phyloP scores from a whole-genome alignment of 306 rosid species.

The Boehmeria nivea region DNA sequence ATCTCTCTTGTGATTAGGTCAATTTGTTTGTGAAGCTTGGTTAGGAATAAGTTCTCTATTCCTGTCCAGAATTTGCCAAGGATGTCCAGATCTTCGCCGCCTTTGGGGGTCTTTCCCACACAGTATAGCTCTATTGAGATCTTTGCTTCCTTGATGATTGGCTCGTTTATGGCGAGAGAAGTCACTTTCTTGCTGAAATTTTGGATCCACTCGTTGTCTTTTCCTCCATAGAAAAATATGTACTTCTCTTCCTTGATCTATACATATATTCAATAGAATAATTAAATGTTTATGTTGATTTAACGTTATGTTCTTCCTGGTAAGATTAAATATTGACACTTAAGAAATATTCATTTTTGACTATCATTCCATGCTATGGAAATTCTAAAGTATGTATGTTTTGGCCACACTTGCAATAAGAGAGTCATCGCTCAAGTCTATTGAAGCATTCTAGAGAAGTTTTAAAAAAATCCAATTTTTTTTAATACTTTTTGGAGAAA shows the following conservation, averaged over 20 bases:
- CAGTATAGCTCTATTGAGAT: slow-evolving; percentile 33
- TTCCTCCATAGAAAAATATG: slow-evolving; percentile 64
- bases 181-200: slow-evolving; percentile 40
- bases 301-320: no score
- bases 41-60: slow-evolving; percentile 39
- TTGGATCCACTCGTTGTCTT: slow-evolving; percentile 47
- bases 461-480: no score
- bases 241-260: slow-evolving; percentile 46
- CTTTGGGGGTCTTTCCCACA: slow-evolving; percentile 25
- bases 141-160: slow-evolving; percentile 28
- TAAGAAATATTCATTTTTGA: no score
- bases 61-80: slow-evolving; percentile 41
- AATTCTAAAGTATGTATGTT: no score
- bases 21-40: slow-evolving; percentile 10
- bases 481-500: no score
- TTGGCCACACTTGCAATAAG: no score
- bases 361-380: no score
- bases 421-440: no score
- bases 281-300: background rate
- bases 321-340: no score
- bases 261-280: background rate
- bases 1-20: slow-evolving; percentile 35
- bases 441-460: no score
- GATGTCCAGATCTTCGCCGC: slow-evolving; percentile 19
- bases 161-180: slow-evolving; percentile 31